Percentiles rank a stretch among this genome's conserved stretches.
Conservation (phyloP, 352 stramenopile genomes). For the Pythium angustatum region DNA sequence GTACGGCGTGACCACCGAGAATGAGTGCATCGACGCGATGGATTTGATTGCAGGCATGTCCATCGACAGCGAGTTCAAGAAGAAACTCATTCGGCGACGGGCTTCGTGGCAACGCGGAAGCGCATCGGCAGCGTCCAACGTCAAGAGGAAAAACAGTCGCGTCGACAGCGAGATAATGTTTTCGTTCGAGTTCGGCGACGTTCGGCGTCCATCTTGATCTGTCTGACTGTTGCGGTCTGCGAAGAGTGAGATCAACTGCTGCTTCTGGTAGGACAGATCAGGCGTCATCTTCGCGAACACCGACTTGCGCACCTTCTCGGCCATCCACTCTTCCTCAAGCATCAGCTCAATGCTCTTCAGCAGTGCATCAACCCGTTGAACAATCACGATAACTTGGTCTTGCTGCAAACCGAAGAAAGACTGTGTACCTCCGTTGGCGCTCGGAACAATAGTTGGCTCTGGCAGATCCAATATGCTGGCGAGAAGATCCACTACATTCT, state of each 20-base stretch:
- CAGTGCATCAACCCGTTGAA: conserved; percentile 74
- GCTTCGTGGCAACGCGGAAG: conserved; percentile 83
- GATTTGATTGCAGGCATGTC: conserved; percentile 82
- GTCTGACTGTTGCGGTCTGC: conserved; percentile 63
- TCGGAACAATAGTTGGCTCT: conserved; percentile 64
- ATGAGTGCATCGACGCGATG: conserved; percentile 87
- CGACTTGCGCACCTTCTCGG: conserved; percentile 76
- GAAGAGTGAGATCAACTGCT: conserved; percentile 75
- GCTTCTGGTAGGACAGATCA: conserved; percentile 78
- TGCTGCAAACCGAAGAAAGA: conserved; percentile 61
- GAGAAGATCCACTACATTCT: conserved; percentile 85
- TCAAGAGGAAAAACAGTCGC: conserved; percentile 83
- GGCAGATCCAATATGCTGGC: conserved; percentile 83
- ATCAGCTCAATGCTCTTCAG: conserved; percentile 85
- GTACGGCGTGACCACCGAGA: conserved; percentile 88
- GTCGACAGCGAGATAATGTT: conserved; percentile 78
- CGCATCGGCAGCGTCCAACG: conserved; percentile 79
- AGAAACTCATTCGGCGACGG: conserved; percentile 89
- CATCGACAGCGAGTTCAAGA: conserved; percentile 89
- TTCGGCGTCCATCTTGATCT: conserved; percentile 43
- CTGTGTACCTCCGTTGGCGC: conserved; percentile 33
- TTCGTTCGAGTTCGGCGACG: conserved; percentile 76
- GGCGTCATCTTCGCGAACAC: conserved; percentile 76
- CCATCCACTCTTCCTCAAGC: conserved; percentile 88
- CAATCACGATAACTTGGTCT: conserved; percentile 74